Evolutionary conservation across 768 basidiomycete species (phyloP), one percentile per base, ranked within the genome.

Genomic region (Epithele typhae): DNA sequence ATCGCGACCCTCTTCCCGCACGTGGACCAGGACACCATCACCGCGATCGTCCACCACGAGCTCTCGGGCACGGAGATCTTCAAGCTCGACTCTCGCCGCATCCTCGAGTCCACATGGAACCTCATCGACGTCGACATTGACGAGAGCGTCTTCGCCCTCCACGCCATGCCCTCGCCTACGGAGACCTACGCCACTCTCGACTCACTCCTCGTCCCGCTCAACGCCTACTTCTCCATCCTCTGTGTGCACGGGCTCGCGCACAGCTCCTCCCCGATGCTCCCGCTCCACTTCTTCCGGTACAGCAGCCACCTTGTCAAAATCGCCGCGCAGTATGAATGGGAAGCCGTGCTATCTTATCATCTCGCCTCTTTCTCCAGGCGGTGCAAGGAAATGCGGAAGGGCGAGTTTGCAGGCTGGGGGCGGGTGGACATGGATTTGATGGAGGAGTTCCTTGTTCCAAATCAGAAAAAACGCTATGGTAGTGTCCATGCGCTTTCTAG

Each of bases 71-170:
- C 47, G 35, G 59, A 63, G 43, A 40, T 63, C 33, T 63, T 60
- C 52, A 60, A 63, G 55, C 59, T 63, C 35, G 61, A 63, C 52
- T 59, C 61, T n/a, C 57, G 61, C 5, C 61, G 61, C 32, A 58
- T 63, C 37, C 49, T 58, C 32, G 61, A 63, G 44, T 53, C 58
- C 19, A 50, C 57, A 47, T 63, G 59, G 59, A 46, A 60, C 48
- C 40, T 63, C 42, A 45, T 60, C 43, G 58, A 63, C 38, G 27
- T 54, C 27, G 32, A 46, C 5, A 51, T 63, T 23, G 59, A 63
- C 30, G 59, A 63, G 32, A 59, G 54, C 36, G 48, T 46, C 8
- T 40, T 57, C 30, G 40, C 57, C 11, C 55, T 57, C 33, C 57
- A 52, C 40, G 19, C 42, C 35, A 39, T 52, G 1, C 57, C 59